Base-by-base conservation (phyloP, 2,329 filamentous ascomycete genomes). In the Aspergillus viridinutans region DNA sequence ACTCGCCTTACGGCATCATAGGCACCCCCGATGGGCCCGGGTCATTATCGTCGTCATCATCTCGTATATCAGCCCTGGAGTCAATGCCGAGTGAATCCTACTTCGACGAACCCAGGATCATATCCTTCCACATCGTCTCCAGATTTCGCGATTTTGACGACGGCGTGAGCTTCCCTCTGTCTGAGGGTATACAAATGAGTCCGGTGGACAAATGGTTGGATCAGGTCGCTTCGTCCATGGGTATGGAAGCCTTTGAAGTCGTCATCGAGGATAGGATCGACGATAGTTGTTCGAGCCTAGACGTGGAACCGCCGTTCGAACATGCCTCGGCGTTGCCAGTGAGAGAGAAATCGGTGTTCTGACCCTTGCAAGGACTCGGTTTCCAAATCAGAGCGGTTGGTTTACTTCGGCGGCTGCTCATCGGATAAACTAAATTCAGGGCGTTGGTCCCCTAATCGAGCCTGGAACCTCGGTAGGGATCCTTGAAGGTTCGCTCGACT, bases 221-320 rank as follows among this genome's bases (percentile, higher is more conserved):
- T 48, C 40, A 57, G 43, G 64, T 65, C 25, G 64, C 62, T 42
- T 64, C 64, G n/a, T 65, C 64, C 14, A 62, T 66, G 61, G 64
- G 62, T 4, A 57, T 66, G 26, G 64, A 61, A 21, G 63, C 62
- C 26, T 59, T 66, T 26, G 58, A 61, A 4, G 51, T 66, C 4
- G 28, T 64, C 45, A 58, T 52, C 28, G 54, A 45, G 9, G 43
- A 47, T 14, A 35, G 14, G 12, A 17, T 14, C 32, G 14, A 35
- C 14, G 14, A 17, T 17, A 38, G 32, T 7, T 38, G 32, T 38
- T 38, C 23, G 10, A 47, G 21, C 14, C 10, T 23, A 23, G 43
- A 25, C n/a, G 6, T 43, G n/a, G n/a, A 43, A 3, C 21, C 40
- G n/a, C 40, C 9, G n/a, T 21, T 21, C 21, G n/a, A 23, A 12